Percentiles rank a stretch among this genome's conserved stretches.
Evolutionary conservation across 805 yeast genomes (phyloP).

Genomic region (Metschnikowia sp.): DNA sequence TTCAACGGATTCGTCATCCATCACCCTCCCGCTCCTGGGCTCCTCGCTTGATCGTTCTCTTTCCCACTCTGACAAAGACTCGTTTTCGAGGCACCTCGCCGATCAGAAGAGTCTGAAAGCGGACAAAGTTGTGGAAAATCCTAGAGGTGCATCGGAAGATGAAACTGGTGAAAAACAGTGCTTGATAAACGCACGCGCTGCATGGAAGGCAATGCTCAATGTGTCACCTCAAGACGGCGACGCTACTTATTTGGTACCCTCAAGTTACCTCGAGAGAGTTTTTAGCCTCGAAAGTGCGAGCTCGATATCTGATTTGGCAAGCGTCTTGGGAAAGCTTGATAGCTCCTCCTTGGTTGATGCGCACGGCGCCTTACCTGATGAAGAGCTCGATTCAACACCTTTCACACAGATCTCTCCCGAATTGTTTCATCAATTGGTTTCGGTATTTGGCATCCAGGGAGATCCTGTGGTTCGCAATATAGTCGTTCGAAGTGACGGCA

Average conservation of each 20-base stretch:
- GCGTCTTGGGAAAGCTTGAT: conserved; percentile 46
- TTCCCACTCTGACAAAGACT: conserved; percentile 2
- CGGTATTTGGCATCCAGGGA: conserved; percentile 54
- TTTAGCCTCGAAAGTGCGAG: conserved; percentile 19
- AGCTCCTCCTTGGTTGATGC: conserved; percentile 43
- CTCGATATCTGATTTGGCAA: conserved; percentile 25
- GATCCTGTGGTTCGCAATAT: conserved; percentile 33
- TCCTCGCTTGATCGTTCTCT: not conserved
- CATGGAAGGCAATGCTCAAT: conserved; percentile 10
- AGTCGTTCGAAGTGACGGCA: conserved; percentile 25
- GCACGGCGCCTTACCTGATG: conserved; percentile 40
- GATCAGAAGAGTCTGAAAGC: no score
- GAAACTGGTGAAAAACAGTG: not conserved
- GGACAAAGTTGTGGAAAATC: no score
- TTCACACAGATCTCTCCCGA: conserved; percentile 36
- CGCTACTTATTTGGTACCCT: conserved; percentile 46
- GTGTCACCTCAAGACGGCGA: conserved; percentile 40
- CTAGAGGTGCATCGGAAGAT: not conserved
- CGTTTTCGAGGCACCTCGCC: not conserved
- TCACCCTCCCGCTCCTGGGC: not conserved
- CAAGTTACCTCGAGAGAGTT: conserved; percentile 41
- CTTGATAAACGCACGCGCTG: conserved; percentile 1
- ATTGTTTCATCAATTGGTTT: conserved; percentile 42
- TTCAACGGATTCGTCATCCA: not conserved
- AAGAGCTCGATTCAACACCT: conserved; percentile 18